phyloP scores from a whole-genome alignment of 805 yeast genomes.

The Candida pseudofarinosa region DNA sequence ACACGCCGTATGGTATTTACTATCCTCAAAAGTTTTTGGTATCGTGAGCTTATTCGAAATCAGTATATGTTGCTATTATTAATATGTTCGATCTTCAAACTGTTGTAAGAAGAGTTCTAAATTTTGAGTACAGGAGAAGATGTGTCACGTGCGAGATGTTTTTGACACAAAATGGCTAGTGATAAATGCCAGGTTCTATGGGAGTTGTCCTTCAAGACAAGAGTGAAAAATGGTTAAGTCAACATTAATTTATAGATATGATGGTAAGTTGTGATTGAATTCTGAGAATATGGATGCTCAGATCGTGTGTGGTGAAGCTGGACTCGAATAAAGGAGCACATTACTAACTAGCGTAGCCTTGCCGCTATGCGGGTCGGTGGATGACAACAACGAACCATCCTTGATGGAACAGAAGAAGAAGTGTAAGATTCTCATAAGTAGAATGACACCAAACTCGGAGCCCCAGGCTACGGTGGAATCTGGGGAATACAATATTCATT shows the following conservation, averaged over 20 bases:
- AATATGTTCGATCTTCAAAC: not conserved
- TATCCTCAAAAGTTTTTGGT: no score
- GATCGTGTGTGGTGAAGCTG: no score
- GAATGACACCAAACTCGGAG: conserved; percentile 76
- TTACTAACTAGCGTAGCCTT: conserved; percentile 45
- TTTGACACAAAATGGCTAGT: not conserved
- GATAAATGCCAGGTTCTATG: not conserved
- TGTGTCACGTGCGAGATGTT: not conserved
- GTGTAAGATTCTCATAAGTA: conserved; percentile 68
- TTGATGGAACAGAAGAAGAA: conserved; percentile 78
- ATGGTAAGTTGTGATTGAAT: conserved; percentile 38
- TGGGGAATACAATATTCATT: conserved; percentile 70
- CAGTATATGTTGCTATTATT: not conserved
- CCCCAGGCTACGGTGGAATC: conserved; percentile 82
- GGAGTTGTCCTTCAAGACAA: not conserved
- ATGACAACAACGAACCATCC: conserved; percentile 58
- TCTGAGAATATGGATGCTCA: not conserved
- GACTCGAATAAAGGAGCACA: not conserved
- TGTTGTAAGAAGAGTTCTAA: not conserved
- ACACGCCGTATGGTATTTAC: no score
- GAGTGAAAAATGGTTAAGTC: conserved; percentile 53
- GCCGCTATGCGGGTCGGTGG: conserved; percentile 89
- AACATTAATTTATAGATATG: conserved; percentile 61
- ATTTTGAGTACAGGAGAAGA: not conserved
- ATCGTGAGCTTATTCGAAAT: no score